phyloP scores from a whole-genome alignment of 2,329 filamentous ascomycete genomes.

The Diaporthe helianthi region DNA sequence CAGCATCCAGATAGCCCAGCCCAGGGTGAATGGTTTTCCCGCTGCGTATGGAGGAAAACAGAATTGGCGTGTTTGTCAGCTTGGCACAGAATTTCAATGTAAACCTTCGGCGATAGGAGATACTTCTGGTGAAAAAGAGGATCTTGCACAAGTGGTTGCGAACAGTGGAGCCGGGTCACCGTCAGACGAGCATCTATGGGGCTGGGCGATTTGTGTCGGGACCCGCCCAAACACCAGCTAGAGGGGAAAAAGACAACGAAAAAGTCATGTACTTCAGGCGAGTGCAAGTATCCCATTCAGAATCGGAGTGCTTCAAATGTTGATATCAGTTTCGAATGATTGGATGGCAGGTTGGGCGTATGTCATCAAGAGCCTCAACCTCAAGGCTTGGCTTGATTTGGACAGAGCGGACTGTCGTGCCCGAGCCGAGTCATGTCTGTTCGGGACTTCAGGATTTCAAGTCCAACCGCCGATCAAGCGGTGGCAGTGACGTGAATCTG shows the following conservation, averaged over 20 bases:
- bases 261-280: conserved; percentile 2
- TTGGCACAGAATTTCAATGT: not conserved
- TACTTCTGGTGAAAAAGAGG: not conserved
- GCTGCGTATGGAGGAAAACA: not conserved
- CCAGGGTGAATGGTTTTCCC: not conserved
- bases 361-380: conserved; percentile 11
- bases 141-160: not conserved
- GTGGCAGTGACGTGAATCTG: conserved; percentile 20
- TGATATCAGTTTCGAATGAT: conserved; percentile 5
- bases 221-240: not conserved
- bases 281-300: not conserved
- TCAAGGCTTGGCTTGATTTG: conserved; percentile 1
- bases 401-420: not conserved
- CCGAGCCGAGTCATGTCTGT: conserved; percentile 15
- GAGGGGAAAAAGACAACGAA: not conserved
- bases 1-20: not conserved
- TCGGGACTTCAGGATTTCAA: conserved; percentile 5
- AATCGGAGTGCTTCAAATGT: no score
- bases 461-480: conserved; percentile 4
- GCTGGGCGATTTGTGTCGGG: not conserved
- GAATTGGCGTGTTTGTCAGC: not conserved
- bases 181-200: conserved; percentile 5
- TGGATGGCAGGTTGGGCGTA: not conserved
- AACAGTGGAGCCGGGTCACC: not conserved
- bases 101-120: conserved; percentile 7